Evolutionary conservation across 2,329 filamentous ascomycete species (phyloP).

Genomic region (Paracorniculantispora psalliotae): DNA sequence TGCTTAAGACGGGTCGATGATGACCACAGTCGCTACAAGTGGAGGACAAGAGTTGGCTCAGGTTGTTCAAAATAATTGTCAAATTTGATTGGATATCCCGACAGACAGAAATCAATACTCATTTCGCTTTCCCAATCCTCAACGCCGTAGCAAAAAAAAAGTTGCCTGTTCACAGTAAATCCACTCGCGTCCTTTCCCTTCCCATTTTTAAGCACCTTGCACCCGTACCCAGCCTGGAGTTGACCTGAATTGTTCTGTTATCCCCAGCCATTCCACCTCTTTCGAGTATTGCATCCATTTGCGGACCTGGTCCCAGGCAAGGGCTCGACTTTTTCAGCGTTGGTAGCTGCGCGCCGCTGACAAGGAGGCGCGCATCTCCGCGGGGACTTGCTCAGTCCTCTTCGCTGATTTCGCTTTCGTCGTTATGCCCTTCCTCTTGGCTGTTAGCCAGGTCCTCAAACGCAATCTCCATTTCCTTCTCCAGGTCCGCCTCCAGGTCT

Average conservation of each 20-base stretch:
- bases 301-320: too few species aligned
- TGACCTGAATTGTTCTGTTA: neutral
- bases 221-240: neutral
- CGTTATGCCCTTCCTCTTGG: slow-evolving; percentile 46
- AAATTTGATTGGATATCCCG: too few species aligned
- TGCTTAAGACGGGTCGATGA: too few species aligned
- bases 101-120: neutral
- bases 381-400: slow-evolving; percentile 47
- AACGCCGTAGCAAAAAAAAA: neutral
- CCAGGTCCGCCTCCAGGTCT: slow-evolving; percentile 36
- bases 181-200: too few species aligned
- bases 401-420: slow-evolving; percentile 63
- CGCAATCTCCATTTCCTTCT: slow-evolving; percentile 49
- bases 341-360: too few species aligned
- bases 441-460: slow-evolving; percentile 50
- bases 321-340: too few species aligned
- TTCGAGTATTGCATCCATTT: too few species aligned
- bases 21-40: too few species aligned
- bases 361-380: too few species aligned
- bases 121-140: neutral
- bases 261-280: too few species aligned
- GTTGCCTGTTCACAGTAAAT: neutral
- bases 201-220: neutral
- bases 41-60: too few species aligned
- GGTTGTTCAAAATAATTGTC: too few species aligned